Conservation (phyloP, 768 basidiomycete genomes). For the Tricholomella constricta region DNA sequence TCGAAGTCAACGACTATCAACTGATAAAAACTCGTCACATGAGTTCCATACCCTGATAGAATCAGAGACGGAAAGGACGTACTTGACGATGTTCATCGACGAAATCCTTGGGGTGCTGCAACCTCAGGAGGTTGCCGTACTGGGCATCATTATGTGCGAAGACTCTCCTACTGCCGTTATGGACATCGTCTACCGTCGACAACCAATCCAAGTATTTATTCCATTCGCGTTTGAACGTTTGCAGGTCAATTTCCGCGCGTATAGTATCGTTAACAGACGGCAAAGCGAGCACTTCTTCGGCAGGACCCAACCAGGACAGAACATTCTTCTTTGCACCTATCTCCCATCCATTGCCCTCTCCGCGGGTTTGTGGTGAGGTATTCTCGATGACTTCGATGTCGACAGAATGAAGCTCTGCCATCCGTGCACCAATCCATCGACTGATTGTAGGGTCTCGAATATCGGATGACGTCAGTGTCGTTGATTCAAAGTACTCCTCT, state of each 20-base stretch:
- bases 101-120: slow-evolving; percentile 58
- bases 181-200: slow-evolving; percentile 53
- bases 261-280: slow-evolving; percentile 48
- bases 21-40: slow-evolving; percentile 36
- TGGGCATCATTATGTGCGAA: slow-evolving; percentile 96
- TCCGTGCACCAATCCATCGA: slow-evolving; percentile 87
- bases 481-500: slow-evolving; percentile 93
- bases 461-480: slow-evolving; percentile 75
- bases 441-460: slow-evolving; percentile 77
- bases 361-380: slow-evolving; percentile 34
- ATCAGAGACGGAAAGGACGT: slow-evolving; percentile 15
- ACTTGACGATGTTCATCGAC: slow-evolving; percentile 79
- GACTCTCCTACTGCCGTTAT: slow-evolving; percentile 65
- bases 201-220: slow-evolving; percentile 72
- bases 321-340: slow-evolving; percentile 69
- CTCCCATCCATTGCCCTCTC: slow-evolving; percentile 52
- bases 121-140: slow-evolving; percentile 86
- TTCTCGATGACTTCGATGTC: slow-evolving; percentile 71
- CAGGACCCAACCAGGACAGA: slow-evolving; percentile 67
- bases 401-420: slow-evolving; percentile 95
- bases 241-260: slow-evolving; percentile 61
- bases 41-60: background rate
- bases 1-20: slow-evolving; percentile 98
- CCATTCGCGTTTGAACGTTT: slow-evolving; percentile 65
- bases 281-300: slow-evolving; percentile 73